A percentile compares a stretch with the other conserved stretches of the same genome.
These are phyloP conservation scores for Pharus latifolius DNA, from an alignment of 176 grass and related monocot genomes.

Conservation along the genomic window DNA sequence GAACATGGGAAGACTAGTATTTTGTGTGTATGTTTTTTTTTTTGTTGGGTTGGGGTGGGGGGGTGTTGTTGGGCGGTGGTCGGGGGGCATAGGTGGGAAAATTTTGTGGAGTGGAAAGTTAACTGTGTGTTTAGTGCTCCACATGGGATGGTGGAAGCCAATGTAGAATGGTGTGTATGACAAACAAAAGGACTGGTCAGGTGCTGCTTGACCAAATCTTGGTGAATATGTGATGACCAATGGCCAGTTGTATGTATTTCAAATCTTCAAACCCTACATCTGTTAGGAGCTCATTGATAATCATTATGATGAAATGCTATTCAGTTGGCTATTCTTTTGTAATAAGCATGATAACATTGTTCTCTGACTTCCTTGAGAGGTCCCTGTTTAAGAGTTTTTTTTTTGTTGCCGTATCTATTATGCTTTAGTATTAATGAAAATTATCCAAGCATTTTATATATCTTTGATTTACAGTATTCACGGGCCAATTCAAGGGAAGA, in stretches of 20 bases:
- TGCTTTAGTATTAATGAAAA: background rate
- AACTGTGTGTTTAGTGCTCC: background rate
- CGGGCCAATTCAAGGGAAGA: constrained; percentile 79
- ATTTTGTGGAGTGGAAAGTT: background rate
- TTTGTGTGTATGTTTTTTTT: too few species aligned
- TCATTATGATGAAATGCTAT: background rate
- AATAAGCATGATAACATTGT: background rate
- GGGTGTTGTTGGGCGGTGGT: too few species aligned
- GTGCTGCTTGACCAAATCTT: background rate
- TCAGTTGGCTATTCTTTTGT: background rate
- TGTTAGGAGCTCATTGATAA: background rate
- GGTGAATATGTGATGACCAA: background rate
- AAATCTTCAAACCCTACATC: background rate
- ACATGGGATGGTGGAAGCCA: background rate
- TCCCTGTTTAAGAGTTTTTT: background rate
- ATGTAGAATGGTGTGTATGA: background rate
- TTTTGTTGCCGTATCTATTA: background rate
- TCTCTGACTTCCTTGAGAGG: background rate
- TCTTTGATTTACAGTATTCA: constrained; percentile 72
- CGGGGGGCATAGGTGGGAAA: background rate
- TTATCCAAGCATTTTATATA: background rate
- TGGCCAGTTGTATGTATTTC: background rate
- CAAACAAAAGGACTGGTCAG: background rate
- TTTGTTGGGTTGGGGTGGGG: too few species aligned
- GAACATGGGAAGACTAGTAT: too few species aligned